Conservation (phyloP, 2,329 filamentous ascomycete species). For the Sporothrix humicola region DNA sequence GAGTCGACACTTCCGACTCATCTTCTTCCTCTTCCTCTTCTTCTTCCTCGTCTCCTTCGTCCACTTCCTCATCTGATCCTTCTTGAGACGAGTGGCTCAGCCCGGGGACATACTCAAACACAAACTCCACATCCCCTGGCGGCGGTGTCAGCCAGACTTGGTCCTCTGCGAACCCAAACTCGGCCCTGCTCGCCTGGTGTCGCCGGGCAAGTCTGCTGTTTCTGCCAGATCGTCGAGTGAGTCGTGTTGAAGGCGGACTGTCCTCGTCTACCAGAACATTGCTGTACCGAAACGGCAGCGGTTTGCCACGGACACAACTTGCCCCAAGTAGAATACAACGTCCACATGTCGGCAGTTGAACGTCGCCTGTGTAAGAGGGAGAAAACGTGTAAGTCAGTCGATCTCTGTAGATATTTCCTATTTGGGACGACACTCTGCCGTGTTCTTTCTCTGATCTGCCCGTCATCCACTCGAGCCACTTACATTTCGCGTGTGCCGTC, state of each 20-base stretch:
- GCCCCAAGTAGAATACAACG: slow-evolving; percentile 11
- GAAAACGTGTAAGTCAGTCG: not conserved
- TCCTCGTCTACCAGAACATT: not conserved
- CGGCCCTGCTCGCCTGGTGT: slow-evolving; percentile 9
- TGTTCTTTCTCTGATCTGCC: not conserved
- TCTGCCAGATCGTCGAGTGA: not conserved
- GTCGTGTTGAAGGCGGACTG: not conserved
- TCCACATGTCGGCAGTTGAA: slow-evolving; percentile 18
- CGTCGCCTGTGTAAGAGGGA: slow-evolving; percentile 11
- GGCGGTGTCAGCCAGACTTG: slow-evolving; percentile 27
- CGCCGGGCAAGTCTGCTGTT: not conserved
- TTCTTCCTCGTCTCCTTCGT: not conserved
- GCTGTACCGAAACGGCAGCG: slow-evolving; percentile 28
- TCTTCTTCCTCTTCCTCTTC: too few relatives aligned
- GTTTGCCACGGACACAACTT: slow-evolving; percentile 22
- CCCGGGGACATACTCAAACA: slow-evolving; percentile 22
- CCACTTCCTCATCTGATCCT: slow-evolving; percentile 11
- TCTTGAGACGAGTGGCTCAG: not conserved
- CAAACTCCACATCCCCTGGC: slow-evolving; percentile 24
- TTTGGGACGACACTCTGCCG: not conserved
- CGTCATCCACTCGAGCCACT: not conserved
- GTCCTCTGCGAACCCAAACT: slow-evolving; percentile 32
- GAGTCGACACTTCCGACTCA: slow-evolving; percentile 14
- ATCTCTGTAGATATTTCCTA: not conserved
- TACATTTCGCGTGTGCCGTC: slow-evolving; percentile 29